A percentile compares a stretch with the other conserved stretches of the same genome.
Conservation (phyloP, 345 rosid species). For the Balakata baccata region DNA sequence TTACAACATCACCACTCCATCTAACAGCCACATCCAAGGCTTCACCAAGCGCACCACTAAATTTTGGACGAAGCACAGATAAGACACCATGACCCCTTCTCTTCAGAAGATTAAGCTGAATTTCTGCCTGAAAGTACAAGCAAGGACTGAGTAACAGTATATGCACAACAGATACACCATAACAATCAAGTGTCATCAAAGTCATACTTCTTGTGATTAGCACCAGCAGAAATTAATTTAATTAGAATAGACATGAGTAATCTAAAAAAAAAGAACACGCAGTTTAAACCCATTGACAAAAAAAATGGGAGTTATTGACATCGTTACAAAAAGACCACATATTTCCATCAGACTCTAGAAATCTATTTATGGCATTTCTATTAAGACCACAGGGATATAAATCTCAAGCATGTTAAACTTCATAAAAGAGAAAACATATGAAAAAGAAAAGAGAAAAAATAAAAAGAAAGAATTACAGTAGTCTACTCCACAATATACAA, state of each 20-base stretch:
- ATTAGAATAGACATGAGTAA: neutral
- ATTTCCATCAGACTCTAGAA: slow-evolving; percentile 10
- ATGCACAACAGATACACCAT: neutral
- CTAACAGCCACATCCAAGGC: slow-evolving; percentile 89
- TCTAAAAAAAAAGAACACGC: neutral
- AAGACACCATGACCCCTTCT: slow-evolving; percentile 90
- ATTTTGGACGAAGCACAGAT: slow-evolving; percentile 86
- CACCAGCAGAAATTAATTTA: neutral
- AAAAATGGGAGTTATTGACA: neutral
- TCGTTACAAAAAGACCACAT: neutral
- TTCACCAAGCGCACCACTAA: slow-evolving; percentile 96
- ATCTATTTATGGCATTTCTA: neutral
- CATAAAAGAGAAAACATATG: too few species aligned
- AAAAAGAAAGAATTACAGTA: too few species aligned
- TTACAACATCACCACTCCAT: slow-evolving; percentile 99
- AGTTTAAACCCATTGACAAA: neutral
- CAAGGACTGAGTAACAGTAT: slow-evolving; percentile 3
- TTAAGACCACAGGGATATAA: neutral
- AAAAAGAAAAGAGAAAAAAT: too few species aligned
- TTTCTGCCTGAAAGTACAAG: slow-evolving; percentile 70
- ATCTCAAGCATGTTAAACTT: neutral
- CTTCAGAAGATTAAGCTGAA: slow-evolving; percentile 93
- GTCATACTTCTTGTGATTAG: neutral
- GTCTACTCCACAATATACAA: too few species aligned
- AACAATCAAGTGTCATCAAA: slow-evolving; percentile 5